phyloP scores from a whole-genome alignment of 2,329 filamentous ascomycete genomes.

The Thermothelomyces thermophilus region DNA sequence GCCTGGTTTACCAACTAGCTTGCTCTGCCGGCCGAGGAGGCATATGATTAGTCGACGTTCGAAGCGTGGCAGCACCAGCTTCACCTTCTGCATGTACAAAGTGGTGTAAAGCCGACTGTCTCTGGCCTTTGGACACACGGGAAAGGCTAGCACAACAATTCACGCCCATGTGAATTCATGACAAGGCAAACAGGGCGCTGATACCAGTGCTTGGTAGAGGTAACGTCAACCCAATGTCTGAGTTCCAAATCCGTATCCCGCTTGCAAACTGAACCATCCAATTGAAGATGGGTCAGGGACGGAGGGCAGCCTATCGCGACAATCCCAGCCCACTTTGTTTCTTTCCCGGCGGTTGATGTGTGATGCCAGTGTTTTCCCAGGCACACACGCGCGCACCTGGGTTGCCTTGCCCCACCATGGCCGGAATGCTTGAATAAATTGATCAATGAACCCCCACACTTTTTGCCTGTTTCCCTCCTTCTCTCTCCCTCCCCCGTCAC shows the following conservation, averaged over 20 bases:
- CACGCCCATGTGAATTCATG: background rate
- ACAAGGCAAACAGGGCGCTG: background rate
- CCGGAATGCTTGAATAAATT: constrained; percentile 33
- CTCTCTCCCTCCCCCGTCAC: constrained; percentile 48
- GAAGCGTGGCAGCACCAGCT: too few species aligned
- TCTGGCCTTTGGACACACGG: too few species aligned
- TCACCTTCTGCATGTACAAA: too few species aligned
- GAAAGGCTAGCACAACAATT: background rate
- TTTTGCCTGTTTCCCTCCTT: constrained; percentile 37
- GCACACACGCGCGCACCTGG: constrained; percentile 16
- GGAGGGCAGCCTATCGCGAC: background rate
- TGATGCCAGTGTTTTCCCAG: constrained; percentile 14
- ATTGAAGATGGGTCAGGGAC: background rate
- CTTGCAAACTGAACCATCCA: background rate
- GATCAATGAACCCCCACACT: constrained; percentile 29
- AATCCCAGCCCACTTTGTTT: constrained; percentile 16
- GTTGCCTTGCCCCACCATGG: constrained; percentile 3
- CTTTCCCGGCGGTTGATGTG: background rate
- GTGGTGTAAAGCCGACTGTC: too few species aligned
- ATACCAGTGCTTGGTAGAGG: background rate
- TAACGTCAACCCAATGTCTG: background rate
- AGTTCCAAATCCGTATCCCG: background rate
- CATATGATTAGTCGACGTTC: too few species aligned
- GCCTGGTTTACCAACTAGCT: too few species aligned
- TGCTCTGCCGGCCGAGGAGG: too few species aligned